Conservation (phyloP, 495 filamentous ascomycete species). For the Lasiosphaeria miniovina region DNA sequence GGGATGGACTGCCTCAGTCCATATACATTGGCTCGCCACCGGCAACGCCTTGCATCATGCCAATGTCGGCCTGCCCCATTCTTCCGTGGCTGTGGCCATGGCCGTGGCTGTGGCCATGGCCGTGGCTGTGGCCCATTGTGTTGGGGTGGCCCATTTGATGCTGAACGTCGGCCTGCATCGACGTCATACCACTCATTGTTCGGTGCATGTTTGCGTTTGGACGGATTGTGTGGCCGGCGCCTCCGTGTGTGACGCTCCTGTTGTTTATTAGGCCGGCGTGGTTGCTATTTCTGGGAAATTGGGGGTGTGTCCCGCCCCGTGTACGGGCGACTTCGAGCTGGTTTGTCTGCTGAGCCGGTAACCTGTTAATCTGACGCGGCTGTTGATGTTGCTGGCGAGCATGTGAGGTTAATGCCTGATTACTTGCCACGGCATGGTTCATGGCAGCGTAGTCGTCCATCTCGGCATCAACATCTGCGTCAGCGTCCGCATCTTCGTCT, state of each 20-base stretch:
- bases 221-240: not conserved
- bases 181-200: not conserved
- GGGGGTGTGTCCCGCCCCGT: not conserved
- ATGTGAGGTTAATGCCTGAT: not conserved
- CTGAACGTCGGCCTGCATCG: not conserved
- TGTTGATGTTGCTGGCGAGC: constrained; percentile 14
- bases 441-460: constrained; percentile 38
- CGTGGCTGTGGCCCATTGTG: not conserved
- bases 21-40: constrained; percentile 42
- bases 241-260: not conserved
- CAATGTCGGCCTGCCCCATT: constrained; percentile 22
- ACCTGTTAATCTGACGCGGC: constrained; percentile 11
- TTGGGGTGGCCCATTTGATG: not conserved
- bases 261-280: not conserved
- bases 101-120: not conserved
- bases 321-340: not conserved
- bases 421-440: constrained; percentile 17
- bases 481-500: constrained; percentile 18
- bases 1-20: constrained; percentile 21
- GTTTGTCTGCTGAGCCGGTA: constrained; percentile 14
- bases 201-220: not conserved
- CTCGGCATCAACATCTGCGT: constrained; percentile 15
- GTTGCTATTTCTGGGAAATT: not conserved
- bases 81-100: not conserved
- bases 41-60: constrained; percentile 33